A percentile compares a stretch with the other conserved stretches of the same genome.
Evolutionary conservation across 164 flowering plant species (phyloP).

Genomic region (Houttuynia cordata): DNA sequence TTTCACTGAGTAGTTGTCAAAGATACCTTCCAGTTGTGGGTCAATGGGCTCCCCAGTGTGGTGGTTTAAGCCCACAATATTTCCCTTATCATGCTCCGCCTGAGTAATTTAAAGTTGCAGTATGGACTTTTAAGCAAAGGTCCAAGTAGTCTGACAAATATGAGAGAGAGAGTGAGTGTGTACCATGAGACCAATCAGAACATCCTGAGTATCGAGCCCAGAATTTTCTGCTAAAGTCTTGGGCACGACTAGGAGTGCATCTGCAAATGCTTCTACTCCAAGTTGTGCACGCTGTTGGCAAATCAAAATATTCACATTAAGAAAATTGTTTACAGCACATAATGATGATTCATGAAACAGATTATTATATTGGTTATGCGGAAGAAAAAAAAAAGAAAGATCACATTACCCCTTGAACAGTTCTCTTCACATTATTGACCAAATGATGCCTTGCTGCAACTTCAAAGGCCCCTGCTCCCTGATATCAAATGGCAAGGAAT

Average conservation of each 20-base stretch:
- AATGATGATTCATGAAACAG: not conserved
- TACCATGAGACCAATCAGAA: slow-evolving; percentile 78
- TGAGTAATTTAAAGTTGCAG: slow-evolving; percentile 8
- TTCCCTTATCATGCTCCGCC: slow-evolving; percentile 95
- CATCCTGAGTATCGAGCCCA: slow-evolving; percentile 97
- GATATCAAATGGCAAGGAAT: slow-evolving; percentile 2
- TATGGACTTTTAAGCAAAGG: not conserved
- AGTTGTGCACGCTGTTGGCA: slow-evolving; percentile 85
- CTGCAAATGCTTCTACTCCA: slow-evolving; percentile 95
- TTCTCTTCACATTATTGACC: slow-evolving; percentile 81
- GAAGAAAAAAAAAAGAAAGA: not conserved
- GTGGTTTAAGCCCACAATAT: slow-evolving; percentile 79
- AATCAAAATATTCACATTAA: slow-evolving; percentile 1
- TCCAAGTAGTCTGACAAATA: not conserved
- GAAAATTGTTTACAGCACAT: not conserved
- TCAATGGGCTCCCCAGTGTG: slow-evolving; percentile 86
- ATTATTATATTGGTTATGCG: not conserved
- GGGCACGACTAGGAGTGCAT: slow-evolving; percentile 95
- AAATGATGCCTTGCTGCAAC: slow-evolving; percentile 91
- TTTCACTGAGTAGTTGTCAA: slow-evolving; percentile 93
- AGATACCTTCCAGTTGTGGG: slow-evolving; percentile 96
- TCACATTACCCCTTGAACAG: slow-evolving; percentile 85
- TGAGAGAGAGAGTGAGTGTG: not conserved
- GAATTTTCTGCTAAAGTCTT: slow-evolving; percentile 96
- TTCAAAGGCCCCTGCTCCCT: slow-evolving; percentile 99